These are phyloP conservation scores for Spencermartinsiella ligniputridi DNA, from an alignment of 1,139 yeast species.

Conservation along the genomic window DNA sequence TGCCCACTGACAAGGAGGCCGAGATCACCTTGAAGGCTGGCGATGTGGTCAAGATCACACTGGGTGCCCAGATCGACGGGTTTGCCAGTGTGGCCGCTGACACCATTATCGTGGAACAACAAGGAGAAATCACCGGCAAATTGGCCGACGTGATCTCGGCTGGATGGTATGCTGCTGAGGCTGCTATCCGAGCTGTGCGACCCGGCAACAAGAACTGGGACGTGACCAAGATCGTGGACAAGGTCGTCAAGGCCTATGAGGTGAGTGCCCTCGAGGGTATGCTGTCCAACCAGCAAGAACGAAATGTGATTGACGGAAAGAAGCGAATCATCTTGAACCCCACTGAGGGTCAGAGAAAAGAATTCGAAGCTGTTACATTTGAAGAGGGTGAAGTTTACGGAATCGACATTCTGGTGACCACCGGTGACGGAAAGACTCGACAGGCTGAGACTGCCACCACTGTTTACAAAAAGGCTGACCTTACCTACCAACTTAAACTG, in stretches of 20 bases:
- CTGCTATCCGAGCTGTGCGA: constrained; percentile 54
- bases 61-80: constrained; percentile 78
- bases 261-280: constrained; percentile 69
- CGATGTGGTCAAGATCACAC: constrained; percentile 68
- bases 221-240: constrained; percentile 62
- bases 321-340: constrained; percentile 78
- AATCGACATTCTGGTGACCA: constrained; percentile 63
- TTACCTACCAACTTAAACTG: constrained; percentile 63
- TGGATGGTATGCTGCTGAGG: constrained; percentile 76
- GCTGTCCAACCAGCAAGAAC: constrained; percentile 70
- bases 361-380: constrained; percentile 60
- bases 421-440: constrained; percentile 68
- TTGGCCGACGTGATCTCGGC: constrained; percentile 69
- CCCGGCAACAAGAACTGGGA: constrained; percentile 75
- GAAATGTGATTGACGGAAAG: constrained; percentile 67
- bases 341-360: constrained; percentile 58
- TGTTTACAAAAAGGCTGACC: constrained; percentile 69
- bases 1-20: constrained; percentile 54
- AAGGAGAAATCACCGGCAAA: constrained; percentile 48
- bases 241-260: constrained; percentile 59
- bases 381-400: constrained; percentile 80
- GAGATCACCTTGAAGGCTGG: constrained; percentile 58
- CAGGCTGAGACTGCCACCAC: constrained; percentile 60
- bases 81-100: constrained; percentile 70
- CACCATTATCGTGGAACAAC: constrained; percentile 58